These are phyloP conservation scores for Circinella minor DNA, from an alignment of 371 early-diverging fungal genomes.

Conservation along the genomic window DNA sequence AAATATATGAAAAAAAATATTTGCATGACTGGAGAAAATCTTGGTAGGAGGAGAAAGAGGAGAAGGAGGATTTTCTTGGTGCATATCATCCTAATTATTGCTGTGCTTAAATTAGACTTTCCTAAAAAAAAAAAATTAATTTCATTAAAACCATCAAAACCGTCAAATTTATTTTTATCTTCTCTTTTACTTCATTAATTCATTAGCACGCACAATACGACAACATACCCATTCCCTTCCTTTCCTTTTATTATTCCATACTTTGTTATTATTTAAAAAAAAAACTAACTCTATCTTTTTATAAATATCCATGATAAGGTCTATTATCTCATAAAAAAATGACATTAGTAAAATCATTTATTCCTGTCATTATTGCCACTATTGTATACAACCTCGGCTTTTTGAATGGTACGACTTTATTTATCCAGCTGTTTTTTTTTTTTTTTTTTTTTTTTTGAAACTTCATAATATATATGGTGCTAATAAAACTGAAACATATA, in stretches of 20 bases:
- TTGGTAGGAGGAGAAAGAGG: no score
- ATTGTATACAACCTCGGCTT: slow-evolving; percentile 3
- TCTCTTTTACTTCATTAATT: neutral
- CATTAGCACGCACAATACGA: no score
- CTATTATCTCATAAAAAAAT: neutral
- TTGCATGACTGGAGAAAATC: no score
- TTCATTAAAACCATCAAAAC: neutral
- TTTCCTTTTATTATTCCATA: neutral
- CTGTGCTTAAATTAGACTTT: neutral
- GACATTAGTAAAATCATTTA: slow-evolving; percentile 4
- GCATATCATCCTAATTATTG: neutral
- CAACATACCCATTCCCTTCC: no score
- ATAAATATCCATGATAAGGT: neutral
- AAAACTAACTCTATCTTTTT: neutral
- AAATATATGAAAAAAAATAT: no score
- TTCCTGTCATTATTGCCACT: slow-evolving; percentile 14
- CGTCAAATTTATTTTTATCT: neutral
- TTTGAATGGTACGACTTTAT: slow-evolving; percentile 2
- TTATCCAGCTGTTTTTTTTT: neutral
- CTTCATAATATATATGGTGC: no score
- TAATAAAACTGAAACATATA: no score
- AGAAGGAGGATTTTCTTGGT: no score
- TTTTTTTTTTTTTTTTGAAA: no score
- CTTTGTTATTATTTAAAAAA: neutral
- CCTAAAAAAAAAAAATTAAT: neutral